phyloP scores from a whole-genome alignment of 805 yeast genomes.

The Wickerhamomyces xylosicus region DNA sequence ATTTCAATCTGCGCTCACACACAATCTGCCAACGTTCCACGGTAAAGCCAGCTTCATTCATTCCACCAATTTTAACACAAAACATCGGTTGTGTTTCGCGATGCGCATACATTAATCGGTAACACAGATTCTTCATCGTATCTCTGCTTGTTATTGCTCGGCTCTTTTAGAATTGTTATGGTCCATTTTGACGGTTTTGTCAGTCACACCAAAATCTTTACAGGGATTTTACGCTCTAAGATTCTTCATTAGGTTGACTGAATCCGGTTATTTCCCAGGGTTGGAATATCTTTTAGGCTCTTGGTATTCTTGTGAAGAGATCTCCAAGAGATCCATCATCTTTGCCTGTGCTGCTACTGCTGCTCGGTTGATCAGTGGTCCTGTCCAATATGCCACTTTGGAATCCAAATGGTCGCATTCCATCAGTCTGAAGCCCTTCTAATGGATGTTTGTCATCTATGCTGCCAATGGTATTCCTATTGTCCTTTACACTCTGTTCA shows the following conservation, averaged over 20 bases:
- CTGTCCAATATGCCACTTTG: constrained; percentile 26
- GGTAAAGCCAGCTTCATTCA: no score
- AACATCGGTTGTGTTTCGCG: no score
- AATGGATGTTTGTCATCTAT: constrained; percentile 38
- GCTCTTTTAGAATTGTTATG: constrained; percentile 34
- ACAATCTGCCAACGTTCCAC: no score
- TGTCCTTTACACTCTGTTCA: constrained; percentile 31
- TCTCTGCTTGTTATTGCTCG: constrained; percentile 34
- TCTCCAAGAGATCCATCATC: constrained; percentile 23
- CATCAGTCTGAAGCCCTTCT: constrained; percentile 25
- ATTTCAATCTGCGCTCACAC: no score
- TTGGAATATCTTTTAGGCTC: constrained; percentile 32
- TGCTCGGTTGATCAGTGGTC: constrained; percentile 28
- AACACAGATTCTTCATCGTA: no score
- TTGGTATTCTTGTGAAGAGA: constrained; percentile 25
- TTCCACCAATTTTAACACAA: no score
- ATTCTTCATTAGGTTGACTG: constrained; percentile 33
- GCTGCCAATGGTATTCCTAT: constrained; percentile 32
- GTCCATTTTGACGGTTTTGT: constrained; percentile 29
- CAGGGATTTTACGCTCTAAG: constrained; percentile 22
- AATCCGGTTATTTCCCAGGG: constrained; percentile 41
- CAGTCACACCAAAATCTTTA: constrained; percentile 20
- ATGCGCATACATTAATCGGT: no score
- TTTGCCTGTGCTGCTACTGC: constrained; percentile 27
- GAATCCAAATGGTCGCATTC: constrained; percentile 14